Conservation (phyloP, 2,329 filamentous ascomycete species). For the Harringtonia aguacate region DNA sequence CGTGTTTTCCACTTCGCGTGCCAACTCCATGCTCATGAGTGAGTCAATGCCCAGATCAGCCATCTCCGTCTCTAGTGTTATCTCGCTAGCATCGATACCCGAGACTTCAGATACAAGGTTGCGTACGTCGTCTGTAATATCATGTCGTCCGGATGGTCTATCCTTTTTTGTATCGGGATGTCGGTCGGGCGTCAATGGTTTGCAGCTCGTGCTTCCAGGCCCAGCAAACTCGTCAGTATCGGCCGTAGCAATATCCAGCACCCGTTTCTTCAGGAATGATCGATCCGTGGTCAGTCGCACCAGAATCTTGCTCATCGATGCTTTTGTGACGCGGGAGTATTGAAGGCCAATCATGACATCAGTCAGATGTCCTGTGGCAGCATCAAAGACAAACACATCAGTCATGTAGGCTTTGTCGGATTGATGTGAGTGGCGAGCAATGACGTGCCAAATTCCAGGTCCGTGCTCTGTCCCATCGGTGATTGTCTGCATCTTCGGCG, state of each 20-base stretch:
- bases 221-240: no score
- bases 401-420: conserved; percentile 17
- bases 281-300: conserved; percentile 10
- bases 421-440: conserved; percentile 14
- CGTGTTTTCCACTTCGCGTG: conserved; percentile 25
- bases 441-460: conserved; percentile 17
- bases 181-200: not conserved
- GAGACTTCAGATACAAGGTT: conserved; percentile 18
- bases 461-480: not conserved
- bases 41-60: conserved; percentile 38
- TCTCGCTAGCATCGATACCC: conserved; percentile 24
- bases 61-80: conserved; percentile 24
- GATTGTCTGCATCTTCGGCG: conserved; percentile 9
- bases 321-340: conserved; percentile 18
- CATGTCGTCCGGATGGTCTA: not conserved
- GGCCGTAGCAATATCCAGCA: no score
- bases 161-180: not conserved
- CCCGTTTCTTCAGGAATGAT: not conserved
- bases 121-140: conserved; percentile 3
- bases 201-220: not conserved
- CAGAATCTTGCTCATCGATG: conserved; percentile 19
- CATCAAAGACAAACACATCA: conserved; percentile 25
- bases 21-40: conserved; percentile 37
- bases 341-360: conserved; percentile 23
- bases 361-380: conserved; percentile 15